phyloP scores from a whole-genome alignment of 345 rosid species.

The Linum tenue region DNA sequence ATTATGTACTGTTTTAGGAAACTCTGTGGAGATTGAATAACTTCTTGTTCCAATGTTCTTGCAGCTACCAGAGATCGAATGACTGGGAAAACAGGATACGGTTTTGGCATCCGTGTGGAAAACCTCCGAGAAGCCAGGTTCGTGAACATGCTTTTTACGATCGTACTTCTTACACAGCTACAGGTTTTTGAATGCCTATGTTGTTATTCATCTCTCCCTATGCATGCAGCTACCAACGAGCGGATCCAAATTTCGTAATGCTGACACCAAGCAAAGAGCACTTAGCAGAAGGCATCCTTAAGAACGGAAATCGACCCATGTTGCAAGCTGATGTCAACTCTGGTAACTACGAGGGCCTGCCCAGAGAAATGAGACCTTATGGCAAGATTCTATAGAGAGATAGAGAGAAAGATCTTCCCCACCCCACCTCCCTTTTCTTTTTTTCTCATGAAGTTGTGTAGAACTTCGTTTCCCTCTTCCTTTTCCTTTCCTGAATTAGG shows the following conservation, averaged over 20 bases:
- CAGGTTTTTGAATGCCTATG: background rate
- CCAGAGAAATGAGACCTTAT: slow-evolving; percentile 67
- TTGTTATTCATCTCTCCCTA: background rate
- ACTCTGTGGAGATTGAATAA: background rate
- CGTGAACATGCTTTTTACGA: background rate
- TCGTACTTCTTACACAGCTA: background rate
- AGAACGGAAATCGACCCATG: slow-evolving; percentile 65
- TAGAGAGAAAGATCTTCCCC: background rate
- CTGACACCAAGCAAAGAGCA: slow-evolving; percentile 87
- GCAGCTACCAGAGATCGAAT: slow-evolving; percentile 62
- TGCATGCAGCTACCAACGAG: slow-evolving; percentile 77
- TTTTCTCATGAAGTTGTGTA: background rate
- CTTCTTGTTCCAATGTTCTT: slow-evolving; percentile 9
- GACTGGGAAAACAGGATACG: slow-evolving; percentile 38
- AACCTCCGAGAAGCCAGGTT: slow-evolving; percentile 83
- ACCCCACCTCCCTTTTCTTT: background rate
- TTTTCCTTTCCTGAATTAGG: background rate
- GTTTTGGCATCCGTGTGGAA: slow-evolving; percentile 76
- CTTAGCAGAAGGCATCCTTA: slow-evolving; percentile 59
- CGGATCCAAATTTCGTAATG: slow-evolving; percentile 82
- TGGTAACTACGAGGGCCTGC: slow-evolving; percentile 54
- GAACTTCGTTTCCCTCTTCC: background rate
- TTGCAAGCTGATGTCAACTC: slow-evolving; percentile 59
- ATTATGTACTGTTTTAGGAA: too few relatives aligned
- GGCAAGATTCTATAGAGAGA: background rate